Base-by-base conservation (phyloP, 2,329 filamentous ascomycete species). In the Penicillium glabrum region DNA sequence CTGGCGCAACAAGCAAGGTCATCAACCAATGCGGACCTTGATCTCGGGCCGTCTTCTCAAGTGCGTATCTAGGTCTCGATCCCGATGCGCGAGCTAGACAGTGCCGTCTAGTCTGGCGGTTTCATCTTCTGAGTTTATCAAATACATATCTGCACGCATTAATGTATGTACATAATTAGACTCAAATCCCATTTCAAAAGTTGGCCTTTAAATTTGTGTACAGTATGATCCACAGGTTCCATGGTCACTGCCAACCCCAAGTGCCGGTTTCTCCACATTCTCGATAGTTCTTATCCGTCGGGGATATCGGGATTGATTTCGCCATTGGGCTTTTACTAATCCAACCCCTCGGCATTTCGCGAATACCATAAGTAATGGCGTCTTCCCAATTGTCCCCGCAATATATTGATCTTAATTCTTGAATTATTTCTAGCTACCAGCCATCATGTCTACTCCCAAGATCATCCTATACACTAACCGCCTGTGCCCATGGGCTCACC, bases 401-500 rank as follows among this genome's bases (percentile, higher is more conserved):
- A 21, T 13, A 23, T 13, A 14, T 41, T 41, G 39, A 23, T 41
- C 2, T 6, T 41, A 19, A 39, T 0, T 2, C 14, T 41, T 41
- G 19, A 13, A 41, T 41, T 41, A 26, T 5, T 7, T 14, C 19
- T 13, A 41, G 37, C 11, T 23, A 41, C 19, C n/a, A 41, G 19
- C 5, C 41, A 68, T 27, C 23, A 74, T 74, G 72, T 58, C 71
- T 10, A 46, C 67, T 9, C 72, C 72, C 21, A 83, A 84, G 63
- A 85, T 90, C 71, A 86, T 78, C 31, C 78, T 90, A 43, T 91
- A 91, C 76, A 91, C 88, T 48, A 88, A 86, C 77, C 86, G 86
- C 64, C 51, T 63, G 49, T 92, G 89, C 71, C 89, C 89, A 23
- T 91, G 83, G 72, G 89, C 89, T 16, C 90, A 93, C 69, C 87